These are phyloP conservation scores for Cornus kousa DNA, from an alignment of 148 eudicot species.

Conservation along the genomic window DNA sequence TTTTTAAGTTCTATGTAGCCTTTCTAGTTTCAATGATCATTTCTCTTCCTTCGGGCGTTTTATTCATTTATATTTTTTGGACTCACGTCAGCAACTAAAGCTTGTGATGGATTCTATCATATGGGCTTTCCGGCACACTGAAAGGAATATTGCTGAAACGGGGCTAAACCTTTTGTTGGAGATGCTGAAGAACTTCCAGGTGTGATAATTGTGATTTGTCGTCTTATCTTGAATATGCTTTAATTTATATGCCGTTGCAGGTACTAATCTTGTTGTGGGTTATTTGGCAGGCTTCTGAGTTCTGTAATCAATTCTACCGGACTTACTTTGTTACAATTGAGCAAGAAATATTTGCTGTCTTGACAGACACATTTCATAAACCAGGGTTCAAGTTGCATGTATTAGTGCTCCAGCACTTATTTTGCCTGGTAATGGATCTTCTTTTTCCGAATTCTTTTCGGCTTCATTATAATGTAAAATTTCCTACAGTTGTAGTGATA, in stretches of 20 bases:
- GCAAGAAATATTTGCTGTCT: conserved; percentile 96
- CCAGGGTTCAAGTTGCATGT: conserved; percentile 98
- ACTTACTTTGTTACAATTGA: conserved; percentile 80
- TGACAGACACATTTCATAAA: conserved; percentile 97
- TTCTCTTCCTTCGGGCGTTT: not conserved
- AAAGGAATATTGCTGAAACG: conserved; percentile 96
- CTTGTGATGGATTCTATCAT: conserved; percentile 98
- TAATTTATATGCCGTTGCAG: not conserved
- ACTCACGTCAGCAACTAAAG: conserved; percentile 69
- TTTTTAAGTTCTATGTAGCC: not conserved
- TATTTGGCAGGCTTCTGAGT: conserved; percentile 66
- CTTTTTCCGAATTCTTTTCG: not conserved
- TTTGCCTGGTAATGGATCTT: conserved; percentile 59
- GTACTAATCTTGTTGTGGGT: conserved; percentile 10
- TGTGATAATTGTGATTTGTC: conserved; percentile 44
- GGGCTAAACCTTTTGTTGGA: conserved; percentile 89
- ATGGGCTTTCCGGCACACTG: conserved; percentile 99
- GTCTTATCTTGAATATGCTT: conserved; percentile 1
- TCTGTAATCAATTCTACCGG: conserved; percentile 83
- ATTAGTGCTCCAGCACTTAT: conserved; percentile 81
- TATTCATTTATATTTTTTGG: not conserved
- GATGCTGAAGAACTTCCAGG: conserved; percentile 98
- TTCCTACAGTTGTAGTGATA: not conserved
- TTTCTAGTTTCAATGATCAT: not conserved
- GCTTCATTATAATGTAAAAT: not conserved